phyloP scores from a whole-genome alignment of 768 basidiomycete species.

The Boletus vinaceobasis region DNA sequence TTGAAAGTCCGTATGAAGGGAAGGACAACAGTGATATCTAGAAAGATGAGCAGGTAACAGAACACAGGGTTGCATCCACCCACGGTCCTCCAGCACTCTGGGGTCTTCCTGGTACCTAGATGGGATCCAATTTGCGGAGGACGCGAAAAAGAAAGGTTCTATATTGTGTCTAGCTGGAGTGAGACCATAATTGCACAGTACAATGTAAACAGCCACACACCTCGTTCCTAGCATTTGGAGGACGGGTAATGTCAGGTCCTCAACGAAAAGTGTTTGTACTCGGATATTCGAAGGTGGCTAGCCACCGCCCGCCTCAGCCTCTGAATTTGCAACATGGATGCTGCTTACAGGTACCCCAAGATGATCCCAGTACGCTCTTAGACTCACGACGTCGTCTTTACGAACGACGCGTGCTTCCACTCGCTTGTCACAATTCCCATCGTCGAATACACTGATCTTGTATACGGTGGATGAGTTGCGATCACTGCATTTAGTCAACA shows the following conservation, averaged over 20 bases:
- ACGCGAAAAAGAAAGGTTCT: constrained; percentile 45
- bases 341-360: constrained; percentile 26
- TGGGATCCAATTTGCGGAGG: constrained; percentile 40
- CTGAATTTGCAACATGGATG: background rate
- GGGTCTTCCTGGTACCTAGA: constrained; percentile 40
- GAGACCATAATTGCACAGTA: background rate
- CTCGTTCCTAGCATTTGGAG: constrained; percentile 40
- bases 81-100: constrained; percentile 36
- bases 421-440: constrained; percentile 18
- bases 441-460: constrained; percentile 13
- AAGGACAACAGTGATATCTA: constrained; percentile 43
- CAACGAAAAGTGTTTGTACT: constrained; percentile 38
- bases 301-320: background rate
- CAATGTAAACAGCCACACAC: constrained; percentile 19
- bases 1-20: constrained; percentile 40
- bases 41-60: background rate
- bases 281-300: constrained; percentile 28
- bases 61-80: constrained; percentile 16
- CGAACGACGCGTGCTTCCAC: constrained; percentile 9
- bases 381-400: constrained; percentile 8
- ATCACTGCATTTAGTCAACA: constrained; percentile 24
- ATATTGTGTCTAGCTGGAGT: constrained; percentile 33
- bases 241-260: constrained; percentile 33
- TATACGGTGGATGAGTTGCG: constrained; percentile 17
- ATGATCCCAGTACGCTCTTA: constrained; percentile 29